phyloP scores from a whole-genome alignment of 768 basidiomycete genomes.

The Filobasidium floriforme region DNA sequence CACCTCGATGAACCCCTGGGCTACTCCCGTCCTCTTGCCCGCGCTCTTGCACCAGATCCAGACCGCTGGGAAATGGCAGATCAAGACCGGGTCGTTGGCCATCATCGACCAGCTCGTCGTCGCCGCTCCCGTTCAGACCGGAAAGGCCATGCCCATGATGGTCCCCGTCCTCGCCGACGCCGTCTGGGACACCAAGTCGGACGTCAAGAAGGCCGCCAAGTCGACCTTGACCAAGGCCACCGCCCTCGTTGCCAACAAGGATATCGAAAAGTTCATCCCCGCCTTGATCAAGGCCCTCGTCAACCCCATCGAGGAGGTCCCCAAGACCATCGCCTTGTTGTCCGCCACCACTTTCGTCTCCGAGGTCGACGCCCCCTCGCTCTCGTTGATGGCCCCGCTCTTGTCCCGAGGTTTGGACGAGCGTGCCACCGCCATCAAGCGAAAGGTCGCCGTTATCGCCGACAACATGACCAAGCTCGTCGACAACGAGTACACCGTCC shows the following conservation, averaged over 20 bases:
- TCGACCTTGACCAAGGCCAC: conserved; percentile 89
- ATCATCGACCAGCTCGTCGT: conserved; percentile 78
- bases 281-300: conserved; percentile 95
- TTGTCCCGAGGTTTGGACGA: conserved; percentile 86
- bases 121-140: conserved; percentile 72
- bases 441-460: conserved; percentile 92
- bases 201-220: conserved; percentile 97
- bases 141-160: conserved; percentile 86
- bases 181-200: conserved; percentile 98
- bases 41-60: conserved; percentile 85
- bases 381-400: conserved; percentile 95
- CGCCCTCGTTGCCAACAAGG: conserved; percentile 94
- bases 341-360: conserved; percentile 99
- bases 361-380: conserved; percentile 92
- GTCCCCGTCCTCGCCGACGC: conserved; percentile 88
- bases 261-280: conserved; percentile 73
- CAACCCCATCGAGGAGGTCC: conserved; percentile 99
- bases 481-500: conserved; percentile 86
- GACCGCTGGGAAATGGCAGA: conserved; percentile 93
- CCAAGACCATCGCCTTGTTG: conserved; percentile 86
- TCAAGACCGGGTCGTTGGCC: conserved; percentile 80
- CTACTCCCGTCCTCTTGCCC: conserved; percentile 70
- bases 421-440: conserved; percentile 92
- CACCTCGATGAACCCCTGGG: conserved; percentile 81
- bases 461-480: conserved; percentile 99